A percentile compares a stretch with the other conserved stretches of the same genome.
Conservation (phyloP, 805 yeast species). For the Yueomyces sinensis region DNA sequence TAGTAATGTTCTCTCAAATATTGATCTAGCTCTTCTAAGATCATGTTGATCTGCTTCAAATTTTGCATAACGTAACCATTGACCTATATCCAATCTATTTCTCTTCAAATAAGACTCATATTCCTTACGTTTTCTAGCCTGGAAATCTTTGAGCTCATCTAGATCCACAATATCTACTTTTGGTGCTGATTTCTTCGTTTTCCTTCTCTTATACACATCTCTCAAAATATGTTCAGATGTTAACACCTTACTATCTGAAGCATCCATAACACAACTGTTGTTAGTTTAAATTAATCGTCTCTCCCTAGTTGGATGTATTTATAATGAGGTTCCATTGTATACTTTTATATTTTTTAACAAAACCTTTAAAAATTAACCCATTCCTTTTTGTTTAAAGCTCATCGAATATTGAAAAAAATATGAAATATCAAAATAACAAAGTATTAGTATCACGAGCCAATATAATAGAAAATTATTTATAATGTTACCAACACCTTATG, state of each 20-base stretch:
- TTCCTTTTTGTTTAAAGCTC: too few relatives aligned
- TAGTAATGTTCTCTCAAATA: conserved; percentile 76
- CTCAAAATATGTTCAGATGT: conserved; percentile 51
- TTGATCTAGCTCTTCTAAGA: conserved; percentile 64
- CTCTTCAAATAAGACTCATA: conserved; percentile 80
- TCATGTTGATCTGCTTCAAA: conserved; percentile 80
- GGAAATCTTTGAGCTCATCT: conserved; percentile 69
- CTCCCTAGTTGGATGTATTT: too few relatives aligned
- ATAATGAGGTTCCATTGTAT: too few relatives aligned
- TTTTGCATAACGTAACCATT: conserved; percentile 85
- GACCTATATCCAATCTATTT: conserved; percentile 68
- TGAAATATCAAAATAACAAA: too few relatives aligned
- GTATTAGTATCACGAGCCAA: too few relatives aligned
- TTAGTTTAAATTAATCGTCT: too few relatives aligned
- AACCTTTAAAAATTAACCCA: too few relatives aligned
- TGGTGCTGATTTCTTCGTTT: conserved; percentile 16
- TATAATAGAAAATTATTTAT: too few relatives aligned
- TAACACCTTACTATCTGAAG: conserved; percentile 38
- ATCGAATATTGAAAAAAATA: too few relatives aligned
- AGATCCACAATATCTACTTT: conserved; percentile 46
- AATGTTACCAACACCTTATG: conserved; percentile 75
- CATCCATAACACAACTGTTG: neutral
- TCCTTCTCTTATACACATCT: conserved; percentile 40
- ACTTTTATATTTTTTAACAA: too few relatives aligned
- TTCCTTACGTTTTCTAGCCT: conserved; percentile 64